Conservation (phyloP, 2,329 filamentous ascomycete species). For the Volutella citrinella region DNA sequence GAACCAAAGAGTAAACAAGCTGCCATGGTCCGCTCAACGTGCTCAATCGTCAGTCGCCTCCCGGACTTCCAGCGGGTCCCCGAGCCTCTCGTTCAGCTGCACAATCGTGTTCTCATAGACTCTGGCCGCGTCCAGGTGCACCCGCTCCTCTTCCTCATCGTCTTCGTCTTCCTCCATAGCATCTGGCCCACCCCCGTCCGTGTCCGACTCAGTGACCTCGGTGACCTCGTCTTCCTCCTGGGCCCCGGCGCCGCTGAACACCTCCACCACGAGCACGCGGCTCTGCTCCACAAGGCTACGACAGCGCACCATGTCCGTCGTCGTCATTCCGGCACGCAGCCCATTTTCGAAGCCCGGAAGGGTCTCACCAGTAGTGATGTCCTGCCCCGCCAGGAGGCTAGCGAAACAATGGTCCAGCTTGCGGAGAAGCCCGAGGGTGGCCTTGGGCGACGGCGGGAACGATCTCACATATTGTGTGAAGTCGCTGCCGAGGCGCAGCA, state of each 20-base stretch:
- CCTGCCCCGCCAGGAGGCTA: conserved; percentile 65
- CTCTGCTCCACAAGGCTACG: conserved; percentile 78
- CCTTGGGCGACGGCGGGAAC: conserved; percentile 60
- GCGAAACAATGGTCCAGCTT: conserved; percentile 86
- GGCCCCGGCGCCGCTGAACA: conserved; percentile 48
- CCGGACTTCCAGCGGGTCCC: conserved; percentile 31
- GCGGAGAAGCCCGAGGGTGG: conserved; percentile 67
- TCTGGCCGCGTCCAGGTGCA: conserved; percentile 68
- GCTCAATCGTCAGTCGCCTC: conserved; percentile 19
- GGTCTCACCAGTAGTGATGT: conserved; percentile 61
- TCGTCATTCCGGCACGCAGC: conserved; percentile 63
- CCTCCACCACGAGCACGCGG: conserved; percentile 66
- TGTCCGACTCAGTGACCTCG: conserved; percentile 27
- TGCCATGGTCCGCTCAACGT: too few relatives aligned
- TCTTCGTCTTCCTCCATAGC: conserved; percentile 31
- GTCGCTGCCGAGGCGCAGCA: conserved; percentile 74
- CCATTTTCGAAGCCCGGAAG: conserved; percentile 70
- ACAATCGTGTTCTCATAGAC: conserved; percentile 81
- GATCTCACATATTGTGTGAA: conserved; percentile 68
- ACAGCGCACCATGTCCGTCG: conserved; percentile 83
- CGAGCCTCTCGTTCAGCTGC: conserved; percentile 67
- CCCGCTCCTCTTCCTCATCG: conserved; percentile 45
- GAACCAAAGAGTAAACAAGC: too few relatives aligned
- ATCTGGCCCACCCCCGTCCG: conserved; percentile 31
- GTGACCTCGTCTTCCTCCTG: conserved; percentile 36